Base-by-base conservation (phyloP, 306 rosid species). In the Cucurbita pepo region DNA sequence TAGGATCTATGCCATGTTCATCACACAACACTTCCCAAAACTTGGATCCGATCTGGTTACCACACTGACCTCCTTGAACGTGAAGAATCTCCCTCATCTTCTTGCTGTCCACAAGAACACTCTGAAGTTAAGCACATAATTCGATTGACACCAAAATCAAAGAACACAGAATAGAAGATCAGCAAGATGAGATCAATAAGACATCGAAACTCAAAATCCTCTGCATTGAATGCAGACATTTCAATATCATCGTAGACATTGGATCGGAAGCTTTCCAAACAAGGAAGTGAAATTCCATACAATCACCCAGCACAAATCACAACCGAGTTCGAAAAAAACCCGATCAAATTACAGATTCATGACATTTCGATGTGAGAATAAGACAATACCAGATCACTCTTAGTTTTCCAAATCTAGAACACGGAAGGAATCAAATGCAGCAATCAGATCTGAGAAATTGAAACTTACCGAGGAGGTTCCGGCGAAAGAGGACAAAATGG, bases 21-120 rank as follows among this genome's bases (percentile, higher is more conserved):
- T 58, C 64, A 30, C 64, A 58, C 64, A 58, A 58, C n/a, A 58
- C 64, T 58, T 58, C 64, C 64, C 64, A 58, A 30, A 58, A 59
- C 65, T 59, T 59, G 21, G 65, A 59, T 59, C 65, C 65, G 65
- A 59, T 59, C 65, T 59, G 65, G 65, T 59, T 59, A 59, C 65
- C 65, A 59, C 65, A 59, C 44, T 59, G 65, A 59, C 65, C 65
- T 34, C 65, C 65, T 34, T 59, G 65, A 13, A 59, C 65, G 43
- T 59, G 65, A 14, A 59, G 65, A 7, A 59, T 59, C 6, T 59
- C 65, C 65, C 65, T 59, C 65, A 59, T 59, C 65, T 59, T 59
- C 21, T 34, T 43, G 2, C 65, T 59, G 44, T 43, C 6, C 41
- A 13, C 19, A 59, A 34, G 5, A 59, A 59, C 44, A 59, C 65